Conservation (phyloP, 805 yeast genomes). For the Wickerhamiella kurtzmanii region DNA sequence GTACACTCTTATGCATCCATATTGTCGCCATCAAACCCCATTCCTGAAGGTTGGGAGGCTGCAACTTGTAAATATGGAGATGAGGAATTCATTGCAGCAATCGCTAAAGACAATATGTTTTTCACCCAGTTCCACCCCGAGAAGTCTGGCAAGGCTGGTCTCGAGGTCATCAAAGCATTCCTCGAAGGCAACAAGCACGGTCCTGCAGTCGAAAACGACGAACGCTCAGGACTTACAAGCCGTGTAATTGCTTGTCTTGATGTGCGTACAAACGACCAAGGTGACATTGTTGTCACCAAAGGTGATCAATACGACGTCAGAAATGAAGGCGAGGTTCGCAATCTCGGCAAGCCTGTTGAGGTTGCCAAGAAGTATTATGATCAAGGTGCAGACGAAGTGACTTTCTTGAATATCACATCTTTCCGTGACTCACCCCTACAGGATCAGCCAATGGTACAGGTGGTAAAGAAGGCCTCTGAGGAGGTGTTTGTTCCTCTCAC, state of each 20-base stretch:
- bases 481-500: slow-evolving; percentile 93
- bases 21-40: slow-evolving; percentile 16
- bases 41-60: slow-evolving; percentile 49
- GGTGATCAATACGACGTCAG: slow-evolving; percentile 98
- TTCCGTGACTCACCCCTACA: slow-evolving; percentile 85
- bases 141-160: slow-evolving; percentile 85
- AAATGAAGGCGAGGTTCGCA: slow-evolving; percentile 50
- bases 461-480: slow-evolving; percentile 66
- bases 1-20: slow-evolving; percentile 62
- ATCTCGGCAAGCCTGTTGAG: slow-evolving; percentile 92
- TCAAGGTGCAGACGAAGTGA: slow-evolving; percentile 96
- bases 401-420: slow-evolving; percentile 88
- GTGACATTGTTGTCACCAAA: slow-evolving; percentile 93
- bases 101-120: slow-evolving; percentile 62
- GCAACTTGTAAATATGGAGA: slow-evolving; percentile 63
- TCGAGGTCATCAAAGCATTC: slow-evolving; percentile 61
- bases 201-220: slow-evolving; percentile 9
- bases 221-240: slow-evolving; percentile 52
- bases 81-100: slow-evolving; percentile 72
- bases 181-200: slow-evolving; percentile 35
- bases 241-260: slow-evolving; percentile 94
- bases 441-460: slow-evolving; percentile 94
- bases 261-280: slow-evolving; percentile 87
- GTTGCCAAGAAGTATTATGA: slow-evolving; percentile 78
- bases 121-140: slow-evolving; percentile 99